Evolutionary conservation across 2,329 filamentous ascomycete genomes (phyloP).

Genomic region (Drechslera avenae): DNA sequence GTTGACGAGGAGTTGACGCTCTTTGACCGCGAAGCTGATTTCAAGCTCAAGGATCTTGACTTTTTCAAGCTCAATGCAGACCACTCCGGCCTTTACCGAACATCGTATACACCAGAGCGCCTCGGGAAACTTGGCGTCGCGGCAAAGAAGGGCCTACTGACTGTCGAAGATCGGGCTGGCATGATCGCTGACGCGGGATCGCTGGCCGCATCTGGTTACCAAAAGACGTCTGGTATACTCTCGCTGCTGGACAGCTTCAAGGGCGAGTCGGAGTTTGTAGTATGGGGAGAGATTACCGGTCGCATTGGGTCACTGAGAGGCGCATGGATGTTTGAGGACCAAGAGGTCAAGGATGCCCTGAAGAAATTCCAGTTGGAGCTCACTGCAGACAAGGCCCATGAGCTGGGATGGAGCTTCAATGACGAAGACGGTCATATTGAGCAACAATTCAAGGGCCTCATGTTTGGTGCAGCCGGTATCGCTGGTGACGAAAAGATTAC

Average conservation of each 20-base stretch:
- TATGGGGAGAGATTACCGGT: constrained; percentile 90
- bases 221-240: constrained; percentile 88
- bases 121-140: constrained; percentile 86
- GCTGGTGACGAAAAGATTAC: constrained; percentile 79
- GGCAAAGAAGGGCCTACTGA: constrained; percentile 78
- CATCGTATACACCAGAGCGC: constrained; percentile 81
- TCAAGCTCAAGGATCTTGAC: constrained; percentile 77
- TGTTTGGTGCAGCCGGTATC: constrained; percentile 84
- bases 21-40: constrained; percentile 72
- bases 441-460: constrained; percentile 91
- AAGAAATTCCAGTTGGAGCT: constrained; percentile 83
- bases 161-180: constrained; percentile 88
- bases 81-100: constrained; percentile 90
- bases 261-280: constrained; percentile 82
- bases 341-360: constrained; percentile 72
- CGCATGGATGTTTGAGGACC: constrained; percentile 88
- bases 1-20: constrained; percentile 78
- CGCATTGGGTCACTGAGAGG: constrained; percentile 78
- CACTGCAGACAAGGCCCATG: constrained; percentile 78
- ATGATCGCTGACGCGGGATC: constrained; percentile 92
- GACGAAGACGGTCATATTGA: constrained; percentile 85
- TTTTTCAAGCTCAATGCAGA: constrained; percentile 98
- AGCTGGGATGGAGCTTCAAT: constrained; percentile 86
- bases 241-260: constrained; percentile 85
- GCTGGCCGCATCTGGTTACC: constrained; percentile 85